A percentile compares a stretch with the other conserved stretches of the same genome.
Evolutionary conservation across 2,329 filamentous ascomycete genomes (phyloP).

Genomic region (Epichloe sibirici): DNA sequence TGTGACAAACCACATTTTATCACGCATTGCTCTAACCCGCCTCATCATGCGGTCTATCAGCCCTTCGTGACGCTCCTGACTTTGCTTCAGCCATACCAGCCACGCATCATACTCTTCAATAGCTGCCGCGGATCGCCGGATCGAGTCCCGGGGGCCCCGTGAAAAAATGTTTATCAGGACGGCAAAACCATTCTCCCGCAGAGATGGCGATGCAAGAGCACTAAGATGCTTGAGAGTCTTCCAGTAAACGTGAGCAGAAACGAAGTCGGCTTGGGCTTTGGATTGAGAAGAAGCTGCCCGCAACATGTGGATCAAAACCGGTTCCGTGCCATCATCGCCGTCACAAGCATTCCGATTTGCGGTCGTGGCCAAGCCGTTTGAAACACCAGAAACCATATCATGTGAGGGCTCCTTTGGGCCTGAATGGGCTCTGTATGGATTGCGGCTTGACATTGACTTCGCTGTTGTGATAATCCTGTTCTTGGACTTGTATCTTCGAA

Average conservation of each 20-base stretch:
- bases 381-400: slow-evolving; percentile 5
- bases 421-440: slow-evolving; percentile 38
- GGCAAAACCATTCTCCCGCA: slow-evolving; percentile 57
- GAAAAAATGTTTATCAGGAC: slow-evolving; percentile 64
- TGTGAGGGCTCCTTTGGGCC: slow-evolving; percentile 8
- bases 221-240: slow-evolving; percentile 66
- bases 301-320: slow-evolving; percentile 59
- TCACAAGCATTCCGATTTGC: background rate
- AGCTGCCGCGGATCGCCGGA: slow-evolving; percentile 56
- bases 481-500: slow-evolving; percentile 48
- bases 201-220: slow-evolving; percentile 44
- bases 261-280: slow-evolving; percentile 68
- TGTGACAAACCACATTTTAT: slow-evolving; percentile 98
- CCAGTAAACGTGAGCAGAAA: slow-evolving; percentile 76
- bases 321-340: slow-evolving; percentile 21
- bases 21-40: slow-evolving; percentile 61
- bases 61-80: slow-evolving; percentile 64
- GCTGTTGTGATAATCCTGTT: slow-evolving; percentile 43
- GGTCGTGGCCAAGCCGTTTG: background rate
- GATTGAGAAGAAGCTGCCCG: slow-evolving; percentile 66
- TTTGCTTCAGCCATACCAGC: slow-evolving; percentile 75
- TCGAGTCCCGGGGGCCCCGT: slow-evolving; percentile 58
- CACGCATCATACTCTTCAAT: slow-evolving; percentile 71
- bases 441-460: slow-evolving; percentile 41
- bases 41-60: slow-evolving; percentile 64